Evolutionary conservation across 2,329 filamentous ascomycete species (phyloP).

Genomic region (Trichoderma sp.): DNA sequence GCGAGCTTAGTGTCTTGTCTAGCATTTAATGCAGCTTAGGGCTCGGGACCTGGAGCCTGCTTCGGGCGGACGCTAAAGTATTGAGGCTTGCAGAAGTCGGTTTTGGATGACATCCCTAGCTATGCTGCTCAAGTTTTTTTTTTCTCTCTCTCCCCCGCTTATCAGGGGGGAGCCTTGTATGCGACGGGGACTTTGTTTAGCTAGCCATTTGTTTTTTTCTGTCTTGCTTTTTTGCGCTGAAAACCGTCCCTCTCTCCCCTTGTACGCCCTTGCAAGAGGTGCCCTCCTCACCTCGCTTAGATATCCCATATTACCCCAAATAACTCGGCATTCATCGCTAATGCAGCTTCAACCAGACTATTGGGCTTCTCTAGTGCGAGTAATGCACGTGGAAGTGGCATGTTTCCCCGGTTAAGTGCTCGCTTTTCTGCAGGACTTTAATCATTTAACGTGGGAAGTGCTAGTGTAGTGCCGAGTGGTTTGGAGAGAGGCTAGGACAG

Average conservation of each 20-base stretch:
- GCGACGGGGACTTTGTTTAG: background rate
- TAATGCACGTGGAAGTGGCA: background rate
- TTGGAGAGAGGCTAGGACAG: background rate
- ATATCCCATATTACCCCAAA: slow-evolving; percentile 6
- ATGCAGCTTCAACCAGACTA: slow-evolving; percentile 7
- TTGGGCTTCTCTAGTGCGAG: background rate
- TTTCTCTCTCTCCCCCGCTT: background rate
- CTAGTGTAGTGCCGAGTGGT: slow-evolving; percentile 13
- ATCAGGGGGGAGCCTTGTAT: slow-evolving; percentile 5
- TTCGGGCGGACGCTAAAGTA: background rate
- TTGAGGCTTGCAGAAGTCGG: background rate
- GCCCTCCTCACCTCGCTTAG: slow-evolving; percentile 1
- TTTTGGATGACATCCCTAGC: background rate
- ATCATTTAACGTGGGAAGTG: background rate
- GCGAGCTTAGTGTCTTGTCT: background rate
- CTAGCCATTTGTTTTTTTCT: background rate
- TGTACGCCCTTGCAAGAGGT: background rate
- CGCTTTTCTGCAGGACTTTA: background rate
- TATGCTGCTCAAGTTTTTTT: background rate
- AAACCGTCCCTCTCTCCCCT: background rate
- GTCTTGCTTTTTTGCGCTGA: background rate
- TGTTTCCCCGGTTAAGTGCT: background rate
- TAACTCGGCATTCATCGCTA: background rate
- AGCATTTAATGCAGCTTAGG: slow-evolving; percentile 1
- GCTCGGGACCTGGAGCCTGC: background rate